Evolutionary conservation across 345 rosid species (phyloP), one percentile per base, ranked within the genome.

Genomic region (Ricinus communis): DNA sequence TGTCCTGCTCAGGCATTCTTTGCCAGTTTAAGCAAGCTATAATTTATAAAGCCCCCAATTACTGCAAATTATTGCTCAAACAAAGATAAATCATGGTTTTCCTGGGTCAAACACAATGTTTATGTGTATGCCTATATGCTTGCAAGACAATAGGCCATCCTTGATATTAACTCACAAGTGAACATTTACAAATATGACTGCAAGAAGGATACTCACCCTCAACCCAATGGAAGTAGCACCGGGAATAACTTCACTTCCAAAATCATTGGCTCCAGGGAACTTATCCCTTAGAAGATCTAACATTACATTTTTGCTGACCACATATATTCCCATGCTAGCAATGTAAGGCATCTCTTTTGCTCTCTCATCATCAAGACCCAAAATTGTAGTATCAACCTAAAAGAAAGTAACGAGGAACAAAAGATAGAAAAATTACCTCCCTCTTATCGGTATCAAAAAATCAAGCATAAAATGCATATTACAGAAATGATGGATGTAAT

Each of bases 281-380:
- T 76, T 88, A 14, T 94, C 95, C 31, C 90, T 76, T 27, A 94
- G 93, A 65, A 94, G 90, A 74, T 91, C 83, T 52, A 94, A 66
- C 98, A 94, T 94, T 56, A 86, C 98, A 79, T 90, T 74, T 80
- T 94, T 94, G 78, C 97, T 91, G 59, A 91, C 89, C 41, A 94
- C 97, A 78, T 94, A 94, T 66, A 94, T 94, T 16, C 98, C 98
- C 98, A 94, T 94, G 66, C 98, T 94, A 74, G 98, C 98, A 85
- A 94, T 91, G 74, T 49, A 94, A 74, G 98, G 98, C 96, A 94
- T 77, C 77, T 87, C 93, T 80, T 90, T 90, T 2, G 98, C 98
- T 77, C 97, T 83, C 69, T 85, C 86, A 30, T 94, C 95, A 62
- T 91, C 96, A 72, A 94, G 96, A 62, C 98, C 98, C 66, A 91